A percentile compares a stretch with the other conserved stretches of the same genome.
phyloP scores from a whole-genome alignment of 2,329 filamentous ascomycete genomes.

The Fulvia fulva region DNA sequence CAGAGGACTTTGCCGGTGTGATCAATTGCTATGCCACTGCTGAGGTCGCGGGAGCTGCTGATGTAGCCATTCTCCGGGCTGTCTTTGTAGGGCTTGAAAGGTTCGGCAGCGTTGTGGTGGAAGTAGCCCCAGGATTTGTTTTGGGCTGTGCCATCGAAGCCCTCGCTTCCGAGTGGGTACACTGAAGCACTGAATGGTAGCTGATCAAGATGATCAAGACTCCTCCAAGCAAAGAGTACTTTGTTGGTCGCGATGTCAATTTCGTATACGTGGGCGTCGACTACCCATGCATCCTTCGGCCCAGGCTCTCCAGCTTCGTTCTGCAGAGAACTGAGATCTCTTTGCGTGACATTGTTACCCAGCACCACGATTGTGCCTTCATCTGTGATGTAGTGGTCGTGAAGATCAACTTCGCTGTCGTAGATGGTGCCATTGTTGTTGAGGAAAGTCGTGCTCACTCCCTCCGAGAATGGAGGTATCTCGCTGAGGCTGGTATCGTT shows the following conservation, averaged over 20 bases:
- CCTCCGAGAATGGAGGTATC: not conserved
- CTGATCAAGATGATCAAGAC: conserved; percentile 36
- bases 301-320: conserved; percentile 17
- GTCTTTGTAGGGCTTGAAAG: conserved; percentile 4
- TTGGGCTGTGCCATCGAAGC: conserved; percentile 15
- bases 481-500: conserved; percentile 14
- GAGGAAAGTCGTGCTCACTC: not conserved
- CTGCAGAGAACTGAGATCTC: conserved; percentile 27
- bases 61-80: conserved; percentile 16
- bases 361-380: conserved; percentile 33
- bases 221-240: conserved; percentile 37
- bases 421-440: conserved; percentile 6
- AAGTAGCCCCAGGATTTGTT: conserved; percentile 22
- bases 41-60: conserved; percentile 19
- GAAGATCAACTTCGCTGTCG: conserved; percentile 29
- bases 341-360: conserved; percentile 26
- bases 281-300: conserved; percentile 31
- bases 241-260: conserved; percentile 36
- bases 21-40: conserved; percentile 17
- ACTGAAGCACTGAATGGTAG: conserved; percentile 32
- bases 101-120: conserved; percentile 20
- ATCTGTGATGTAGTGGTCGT: conserved; percentile 34
- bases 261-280: conserved; percentile 25
- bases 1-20: conserved; percentile 16
- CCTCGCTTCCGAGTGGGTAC: conserved; percentile 19